These are phyloP conservation scores for Mesotaenium endlicherianum DNA, from an alignment of 139 green algal species.

Conservation along the genomic window DNA sequence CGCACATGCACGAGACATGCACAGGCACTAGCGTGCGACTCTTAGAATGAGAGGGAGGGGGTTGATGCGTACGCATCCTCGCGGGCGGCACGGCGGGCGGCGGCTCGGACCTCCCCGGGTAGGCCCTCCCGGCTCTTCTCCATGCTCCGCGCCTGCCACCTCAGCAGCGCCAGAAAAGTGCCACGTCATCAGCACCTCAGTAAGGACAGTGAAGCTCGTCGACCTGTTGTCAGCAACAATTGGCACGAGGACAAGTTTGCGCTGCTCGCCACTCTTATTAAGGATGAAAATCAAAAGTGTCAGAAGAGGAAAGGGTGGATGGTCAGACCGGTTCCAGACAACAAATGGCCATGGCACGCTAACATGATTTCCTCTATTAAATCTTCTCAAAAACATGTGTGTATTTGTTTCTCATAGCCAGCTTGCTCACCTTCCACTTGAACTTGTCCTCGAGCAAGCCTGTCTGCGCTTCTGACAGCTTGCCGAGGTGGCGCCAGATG, in stretches of 20 bases:
- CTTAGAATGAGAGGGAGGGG: neutral
- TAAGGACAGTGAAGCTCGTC: neutral
- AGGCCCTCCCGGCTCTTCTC: slow-evolving; percentile 48
- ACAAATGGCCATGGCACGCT: neutral
- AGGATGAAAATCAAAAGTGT: neutral
- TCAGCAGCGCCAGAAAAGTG: neutral
- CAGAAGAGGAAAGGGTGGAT: neutral
- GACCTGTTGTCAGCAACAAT: neutral
- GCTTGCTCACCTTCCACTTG: slow-evolving; percentile 41
- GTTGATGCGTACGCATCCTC: neutral
- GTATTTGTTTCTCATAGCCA: neutral
- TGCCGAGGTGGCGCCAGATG: slow-evolving; percentile 74
- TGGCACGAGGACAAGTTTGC: neutral
- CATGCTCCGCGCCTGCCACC: slow-evolving; percentile 42
- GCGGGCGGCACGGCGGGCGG: neutral
- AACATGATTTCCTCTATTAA: neutral
- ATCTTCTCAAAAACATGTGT: neutral
- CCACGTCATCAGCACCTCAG: neutral
- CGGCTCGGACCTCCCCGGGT: neutral
- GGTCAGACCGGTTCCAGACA: neutral
- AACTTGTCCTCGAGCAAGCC: slow-evolving; percentile 60
- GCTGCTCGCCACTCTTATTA: neutral
- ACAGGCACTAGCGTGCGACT: neutral
- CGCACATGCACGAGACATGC: neutral
- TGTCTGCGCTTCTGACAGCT: slow-evolving; percentile 68